Evolutionary conservation across 2,329 filamentous ascomycete species (phyloP).

Genomic region (Venturia asperata): DNA sequence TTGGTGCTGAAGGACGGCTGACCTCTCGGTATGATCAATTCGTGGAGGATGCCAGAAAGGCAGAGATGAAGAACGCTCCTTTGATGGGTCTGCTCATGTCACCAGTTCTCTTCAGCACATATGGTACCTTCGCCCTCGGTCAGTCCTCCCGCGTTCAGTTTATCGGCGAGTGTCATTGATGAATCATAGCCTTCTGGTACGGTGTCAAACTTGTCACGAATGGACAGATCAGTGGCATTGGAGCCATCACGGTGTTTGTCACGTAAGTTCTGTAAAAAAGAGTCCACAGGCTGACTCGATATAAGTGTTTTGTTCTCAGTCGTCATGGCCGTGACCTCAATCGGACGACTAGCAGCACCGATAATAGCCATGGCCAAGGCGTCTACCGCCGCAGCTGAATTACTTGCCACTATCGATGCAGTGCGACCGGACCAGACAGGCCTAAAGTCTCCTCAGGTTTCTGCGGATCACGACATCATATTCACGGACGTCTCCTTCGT

Average conservation of each 20-base stretch:
- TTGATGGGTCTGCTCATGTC: constrained; percentile 31
- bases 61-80: constrained; percentile 28
- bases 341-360: constrained; percentile 29
- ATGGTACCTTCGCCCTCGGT: constrained; percentile 31
- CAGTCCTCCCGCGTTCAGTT: neutral
- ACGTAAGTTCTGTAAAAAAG: neutral
- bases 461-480: constrained; percentile 29
- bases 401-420: constrained; percentile 34
- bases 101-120: constrained; percentile 31
- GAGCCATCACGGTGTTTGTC: constrained; percentile 30
- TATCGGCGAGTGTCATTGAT: neutral
- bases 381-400: constrained; percentile 30
- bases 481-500: constrained; percentile 33
- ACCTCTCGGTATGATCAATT: constrained; percentile 27
- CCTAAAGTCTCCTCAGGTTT: constrained; percentile 31
- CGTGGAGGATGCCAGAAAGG: constrained; percentile 27
- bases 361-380: constrained; percentile 33
- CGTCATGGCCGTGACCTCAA: constrained; percentile 32
- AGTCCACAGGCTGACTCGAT: neutral
- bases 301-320: constrained; percentile 33
- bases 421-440: constrained; percentile 28
- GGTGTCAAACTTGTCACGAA: constrained; percentile 31
- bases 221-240: constrained; percentile 29
- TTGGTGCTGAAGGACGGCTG: constrained; percentile 33
- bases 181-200: constrained; percentile 31